Conservation (phyloP, 148 eudicot genomes). For the Camellia japonica region DNA sequence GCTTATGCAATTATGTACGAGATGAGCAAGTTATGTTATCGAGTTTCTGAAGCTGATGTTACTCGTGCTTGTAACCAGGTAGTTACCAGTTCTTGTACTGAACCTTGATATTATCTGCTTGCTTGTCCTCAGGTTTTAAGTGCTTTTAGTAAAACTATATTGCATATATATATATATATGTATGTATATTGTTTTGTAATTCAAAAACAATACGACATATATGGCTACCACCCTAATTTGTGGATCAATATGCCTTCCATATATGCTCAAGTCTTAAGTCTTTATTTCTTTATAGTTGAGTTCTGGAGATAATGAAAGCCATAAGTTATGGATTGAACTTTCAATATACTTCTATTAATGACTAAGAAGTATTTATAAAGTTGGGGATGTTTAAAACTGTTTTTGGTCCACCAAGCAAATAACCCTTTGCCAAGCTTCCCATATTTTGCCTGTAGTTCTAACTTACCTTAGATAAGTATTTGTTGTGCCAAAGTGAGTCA, state of each 20-base stretch:
- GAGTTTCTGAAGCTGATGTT: conserved; percentile 78
- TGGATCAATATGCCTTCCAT: background rate
- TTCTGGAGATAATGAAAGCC: no score
- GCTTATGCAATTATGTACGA: conserved; percentile 76
- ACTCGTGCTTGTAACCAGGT: conserved; percentile 88
- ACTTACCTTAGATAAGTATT: no score
- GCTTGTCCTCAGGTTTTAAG: background rate
- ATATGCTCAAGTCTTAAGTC: background rate
- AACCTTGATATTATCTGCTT: conserved; percentile 4
- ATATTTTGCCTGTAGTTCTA: no score
- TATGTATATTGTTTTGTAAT: background rate
- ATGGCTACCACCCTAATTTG: background rate
- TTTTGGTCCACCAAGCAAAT: no score
- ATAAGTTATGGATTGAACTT: no score
- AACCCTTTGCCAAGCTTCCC: no score
- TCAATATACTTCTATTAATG: no score
- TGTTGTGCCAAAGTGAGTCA: no score
- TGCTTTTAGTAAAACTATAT: background rate
- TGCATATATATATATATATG: background rate
- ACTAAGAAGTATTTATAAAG: no score
- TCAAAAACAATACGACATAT: background rate
- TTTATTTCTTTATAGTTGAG: background rate
- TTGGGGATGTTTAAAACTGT: no score
- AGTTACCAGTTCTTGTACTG: conserved; percentile 8
- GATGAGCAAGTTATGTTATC: conserved; percentile 67